Percentiles rank a stretch among this genome's conserved stretches.
Conservation (phyloP, 176 grass and related monocot species). For the Rhynchospora breviuscula region DNA sequence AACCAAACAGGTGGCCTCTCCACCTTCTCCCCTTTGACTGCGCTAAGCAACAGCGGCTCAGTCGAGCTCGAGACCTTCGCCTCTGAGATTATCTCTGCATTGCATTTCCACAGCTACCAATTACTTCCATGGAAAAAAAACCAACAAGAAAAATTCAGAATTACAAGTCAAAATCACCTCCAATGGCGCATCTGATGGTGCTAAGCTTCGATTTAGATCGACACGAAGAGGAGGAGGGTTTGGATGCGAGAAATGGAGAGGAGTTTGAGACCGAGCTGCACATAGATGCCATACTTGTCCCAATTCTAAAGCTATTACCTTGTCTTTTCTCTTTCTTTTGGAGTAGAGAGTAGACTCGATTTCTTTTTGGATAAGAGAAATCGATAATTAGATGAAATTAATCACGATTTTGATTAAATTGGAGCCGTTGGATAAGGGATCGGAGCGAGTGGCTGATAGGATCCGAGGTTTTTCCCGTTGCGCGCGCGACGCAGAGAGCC, state of each 20-base stretch:
- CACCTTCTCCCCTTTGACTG: conserved; percentile 74
- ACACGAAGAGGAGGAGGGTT: conserved; percentile 29
- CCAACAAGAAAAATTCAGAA: neutral
- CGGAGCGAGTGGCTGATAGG: neutral
- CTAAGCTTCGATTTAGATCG: conserved; percentile 26
- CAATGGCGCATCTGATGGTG: conserved; percentile 57
- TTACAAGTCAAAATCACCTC: conserved; percentile 36
- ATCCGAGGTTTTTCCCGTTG: neutral
- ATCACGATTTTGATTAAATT: neutral
- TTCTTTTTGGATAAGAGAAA: conserved; percentile 15
- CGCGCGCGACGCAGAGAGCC: neutral
- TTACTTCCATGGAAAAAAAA: neutral
- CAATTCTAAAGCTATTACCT: neutral
- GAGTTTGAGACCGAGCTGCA: conserved; percentile 58
- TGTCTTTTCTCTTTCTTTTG: neutral
- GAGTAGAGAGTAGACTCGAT: neutral
- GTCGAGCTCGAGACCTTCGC: conserved; percentile 28
- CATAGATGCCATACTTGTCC: conserved; percentile 50
- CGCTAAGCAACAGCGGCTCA: conserved; percentile 83
- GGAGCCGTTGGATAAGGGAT: conserved; percentile 4
- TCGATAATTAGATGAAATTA: neutral
- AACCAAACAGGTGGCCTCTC: conserved; percentile 95
- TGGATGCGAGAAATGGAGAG: conserved; percentile 35
- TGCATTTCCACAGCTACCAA: neutral
- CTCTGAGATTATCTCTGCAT: conserved; percentile 62